Evolutionary conservation across 345 rosid species (phyloP), one percentile per base, ranked within the genome.

Genomic region (Rhodamnia rubescens): DNA sequence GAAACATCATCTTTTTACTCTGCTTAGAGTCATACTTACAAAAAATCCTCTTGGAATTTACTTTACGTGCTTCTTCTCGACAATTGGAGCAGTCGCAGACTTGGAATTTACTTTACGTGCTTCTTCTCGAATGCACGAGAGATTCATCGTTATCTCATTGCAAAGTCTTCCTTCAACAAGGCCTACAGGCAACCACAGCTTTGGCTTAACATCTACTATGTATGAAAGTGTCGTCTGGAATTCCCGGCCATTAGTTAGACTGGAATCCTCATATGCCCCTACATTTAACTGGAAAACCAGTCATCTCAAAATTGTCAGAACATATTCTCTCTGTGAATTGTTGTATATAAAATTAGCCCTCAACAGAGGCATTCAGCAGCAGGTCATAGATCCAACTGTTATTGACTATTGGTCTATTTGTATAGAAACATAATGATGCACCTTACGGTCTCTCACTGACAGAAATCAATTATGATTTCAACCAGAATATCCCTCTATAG

Each of bases 161-260:
- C 95, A 90, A 47, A 97, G 90, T 85, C 96, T 92, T 78, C 98
- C 98, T 92, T 97, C 98, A 50, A 97, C 90, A 32, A 97, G 90
- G 27, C 90, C 86, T 82, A 95, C 93, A 0, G 98, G 99, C 88
- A 97, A 87, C 98, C 98, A 94, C 59, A 91, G 64, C 88, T 97
- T 97, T 7, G 98, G 99, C 87, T 90, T 93, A 32, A 94, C 94
- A 84, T 95, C 95, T 8, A 95, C 94, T 3, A 86, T 59, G 88
- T 94, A 95, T 0, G 92, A 89, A 82, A 97, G 98, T 61, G 92
- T 92, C 1, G 99, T 92, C 55, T 61, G 90, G 82, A 88, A 92
- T 75, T 91, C 93, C 86, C 91, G 87, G 86, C 88, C 88, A 36
- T 36, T 54, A 21, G 88, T 58, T 83, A 84, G 86, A 87, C 88